Percentiles rank a stretch among this genome's conserved stretches.
phyloP scores from a whole-genome alignment of 2,329 filamentous ascomycete species.

The Fusarium subglutinans region DNA sequence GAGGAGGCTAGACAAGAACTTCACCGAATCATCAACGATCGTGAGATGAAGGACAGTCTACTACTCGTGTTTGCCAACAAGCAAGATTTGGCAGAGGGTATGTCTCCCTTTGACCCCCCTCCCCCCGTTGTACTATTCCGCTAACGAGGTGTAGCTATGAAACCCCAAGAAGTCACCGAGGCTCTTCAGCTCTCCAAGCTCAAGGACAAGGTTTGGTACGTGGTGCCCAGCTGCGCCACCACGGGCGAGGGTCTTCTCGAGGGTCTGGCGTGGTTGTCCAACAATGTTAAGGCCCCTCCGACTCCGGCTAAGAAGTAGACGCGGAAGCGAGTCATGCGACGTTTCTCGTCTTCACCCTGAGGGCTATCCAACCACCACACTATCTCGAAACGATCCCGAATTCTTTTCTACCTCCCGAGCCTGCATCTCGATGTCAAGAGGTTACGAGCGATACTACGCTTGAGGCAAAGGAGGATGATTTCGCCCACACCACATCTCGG shows the following conservation, averaged over 20 bases:
- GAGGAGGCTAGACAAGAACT: conserved; percentile 93
- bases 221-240: conserved; percentile 83
- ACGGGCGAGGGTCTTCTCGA: conserved; percentile 84
- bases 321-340: not conserved
- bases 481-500: conserved; percentile 4
- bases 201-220: conserved; percentile 87
- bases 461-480: not conserved
- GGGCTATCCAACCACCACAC: not conserved
- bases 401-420: not conserved
- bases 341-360: not conserved
- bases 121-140: too few relatives aligned
- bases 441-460: not conserved
- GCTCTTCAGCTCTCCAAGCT: conserved; percentile 78
- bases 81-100: conserved; percentile 89
- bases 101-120: too few relatives aligned
- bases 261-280: conserved; percentile 83
- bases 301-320: conserved; percentile 64
- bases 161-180: conserved; percentile 81
- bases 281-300: conserved; percentile 78
- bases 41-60: conserved; percentile 96
- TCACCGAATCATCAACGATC: conserved; percentile 96
- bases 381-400: conserved; percentile 14
- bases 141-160: conserved; percentile 69
- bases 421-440: not conserved
- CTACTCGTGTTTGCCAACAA: conserved; percentile 98